Evolutionary conservation across 495 filamentous ascomycete species (phyloP).

Genomic region (Trichoderma asperelloides): DNA sequence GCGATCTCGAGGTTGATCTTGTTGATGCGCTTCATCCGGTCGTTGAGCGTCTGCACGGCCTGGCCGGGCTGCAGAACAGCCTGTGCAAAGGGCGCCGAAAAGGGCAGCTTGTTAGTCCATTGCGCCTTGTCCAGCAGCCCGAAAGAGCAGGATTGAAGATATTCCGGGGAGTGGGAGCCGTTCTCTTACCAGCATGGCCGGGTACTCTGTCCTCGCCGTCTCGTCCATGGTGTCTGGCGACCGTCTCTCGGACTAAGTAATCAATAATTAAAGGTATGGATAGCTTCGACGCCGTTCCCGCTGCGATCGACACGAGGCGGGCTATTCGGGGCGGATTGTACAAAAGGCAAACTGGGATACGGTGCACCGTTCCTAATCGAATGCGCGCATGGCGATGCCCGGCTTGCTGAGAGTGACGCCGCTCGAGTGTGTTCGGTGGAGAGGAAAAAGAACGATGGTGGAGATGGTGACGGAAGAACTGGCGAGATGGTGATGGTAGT

Average conservation of each 20-base stretch:
- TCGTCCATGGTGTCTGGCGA: constrained; percentile 44
- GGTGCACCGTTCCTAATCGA: background rate
- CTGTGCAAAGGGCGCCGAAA: constrained; percentile 34
- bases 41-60: constrained; percentile 74
- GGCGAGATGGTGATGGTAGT: background rate
- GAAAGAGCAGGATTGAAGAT: constrained; percentile 2
- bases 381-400: constrained; percentile 7
- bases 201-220: constrained; percentile 87
- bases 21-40: constrained; percentile 79
- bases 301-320: background rate
- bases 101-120: constrained; percentile 16
- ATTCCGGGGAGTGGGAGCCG: background rate
- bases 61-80: constrained; percentile 74
- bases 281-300: no score
- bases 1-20: constrained; percentile 87
- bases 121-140: constrained; percentile 9
- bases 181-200: constrained; percentile 79
- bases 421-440: background rate
- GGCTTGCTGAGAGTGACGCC: background rate
- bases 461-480: constrained; percentile 4
- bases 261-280: no score
- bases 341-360: background rate
- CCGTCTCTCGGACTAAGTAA: background rate
- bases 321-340: background rate
- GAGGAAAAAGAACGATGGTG: background rate